Evolutionary conservation across 371 early-diverging fungal species (phyloP), one percentile per base, ranked within the genome.

Genomic region (Mucor lusitanicus): DNA sequence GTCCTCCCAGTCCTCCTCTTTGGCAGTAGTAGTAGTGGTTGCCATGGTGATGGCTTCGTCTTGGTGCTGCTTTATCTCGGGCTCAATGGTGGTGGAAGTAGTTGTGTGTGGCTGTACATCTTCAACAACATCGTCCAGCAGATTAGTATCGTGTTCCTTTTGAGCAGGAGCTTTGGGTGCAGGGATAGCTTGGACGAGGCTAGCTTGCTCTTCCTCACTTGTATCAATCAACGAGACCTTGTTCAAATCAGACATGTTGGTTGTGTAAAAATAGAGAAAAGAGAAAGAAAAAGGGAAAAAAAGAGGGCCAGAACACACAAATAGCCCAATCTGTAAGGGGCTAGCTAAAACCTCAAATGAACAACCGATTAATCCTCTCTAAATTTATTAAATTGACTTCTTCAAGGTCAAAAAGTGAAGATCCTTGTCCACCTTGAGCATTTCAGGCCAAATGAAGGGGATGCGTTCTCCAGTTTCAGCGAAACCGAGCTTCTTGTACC

Each of bases 401-500:
- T 79, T 79, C 56, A 79, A 65, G 8, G 64, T 67, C n/a, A 76
- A 56, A 48, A 79, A 79, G 48, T 76, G 70, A 35, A 79, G 53
- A 32, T 68, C 64, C 25, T 70, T 64, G 17, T 63, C 54, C 0
- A 40, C 23, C 39, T 67, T 67, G 21, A 61, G 60, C 65, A 65
- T 59, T 55, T 75, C 79, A 25, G 77, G 77, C 77, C 77, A 77
- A 13, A 81, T 65, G 44, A 85, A 85, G 42, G 71, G 71, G n/a
- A 69, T 44, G 35, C 75, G 77, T 64, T 84, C 83, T 37, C 87
- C 87, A 17, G 81, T 83, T 50, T 83, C 84, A 19, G 57, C 59
- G 64, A 85, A 87, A 3, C 87, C 87, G 21, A 87, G 66, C 42
- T 82, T 83, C 27, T 42, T 55, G 58, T 87, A 87, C 87, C 87